Evolutionary conservation across 2,329 filamentous ascomycete genomes (phyloP).

Genomic region (Myriosclerotinia curreyana): DNA sequence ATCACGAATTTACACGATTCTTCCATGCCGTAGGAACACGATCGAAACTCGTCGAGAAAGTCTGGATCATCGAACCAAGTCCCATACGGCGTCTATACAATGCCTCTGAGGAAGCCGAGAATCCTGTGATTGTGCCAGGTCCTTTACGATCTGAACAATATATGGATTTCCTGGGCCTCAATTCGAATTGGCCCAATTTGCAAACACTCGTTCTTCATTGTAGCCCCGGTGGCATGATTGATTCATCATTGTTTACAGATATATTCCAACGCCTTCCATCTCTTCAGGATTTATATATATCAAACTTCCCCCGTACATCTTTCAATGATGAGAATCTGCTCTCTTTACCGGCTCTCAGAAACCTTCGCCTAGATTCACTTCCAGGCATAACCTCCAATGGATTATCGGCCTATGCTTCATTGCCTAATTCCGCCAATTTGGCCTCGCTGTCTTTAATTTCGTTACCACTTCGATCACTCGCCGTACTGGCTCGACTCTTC

Average conservation of each 20-base stretch:
- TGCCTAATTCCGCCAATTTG: slow-evolving; percentile 47
- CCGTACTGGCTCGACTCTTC: slow-evolving; percentile 56
- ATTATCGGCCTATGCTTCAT: slow-evolving; percentile 55
- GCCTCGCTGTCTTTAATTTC: slow-evolving; percentile 54
- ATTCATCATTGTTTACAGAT: slow-evolving; percentile 51
- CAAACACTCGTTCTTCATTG: slow-evolving; percentile 58
- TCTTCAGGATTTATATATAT: slow-evolving; percentile 58
- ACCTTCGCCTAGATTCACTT: slow-evolving; percentile 54
- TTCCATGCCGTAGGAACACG: slow-evolving; percentile 60
- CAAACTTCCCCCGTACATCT: slow-evolving; percentile 52
- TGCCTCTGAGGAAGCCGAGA: slow-evolving; percentile 29
- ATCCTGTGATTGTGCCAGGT: slow-evolving; percentile 37
- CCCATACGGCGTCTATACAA: slow-evolving; percentile 39
- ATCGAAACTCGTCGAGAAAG: slow-evolving; percentile 53
- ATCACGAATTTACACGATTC: slow-evolving; percentile 54
- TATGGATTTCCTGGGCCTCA: slow-evolving; percentile 49
- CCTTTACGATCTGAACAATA: slow-evolving; percentile 45
- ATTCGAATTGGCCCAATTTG: slow-evolving; percentile 55
- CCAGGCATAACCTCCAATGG: slow-evolving; percentile 55
- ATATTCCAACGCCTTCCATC: slow-evolving; percentile 52
- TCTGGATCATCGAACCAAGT: slow-evolving; percentile 51
- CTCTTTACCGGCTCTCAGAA: slow-evolving; percentile 53
- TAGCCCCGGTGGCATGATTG: slow-evolving; percentile 52
- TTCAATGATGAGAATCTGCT: slow-evolving; percentile 57
- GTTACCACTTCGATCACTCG: slow-evolving; percentile 54